Evolutionary conservation across 2,329 filamentous ascomycete species (phyloP), one percentile per base, ranked within the genome.

Genomic region (Thielaviopsis populi): DNA sequence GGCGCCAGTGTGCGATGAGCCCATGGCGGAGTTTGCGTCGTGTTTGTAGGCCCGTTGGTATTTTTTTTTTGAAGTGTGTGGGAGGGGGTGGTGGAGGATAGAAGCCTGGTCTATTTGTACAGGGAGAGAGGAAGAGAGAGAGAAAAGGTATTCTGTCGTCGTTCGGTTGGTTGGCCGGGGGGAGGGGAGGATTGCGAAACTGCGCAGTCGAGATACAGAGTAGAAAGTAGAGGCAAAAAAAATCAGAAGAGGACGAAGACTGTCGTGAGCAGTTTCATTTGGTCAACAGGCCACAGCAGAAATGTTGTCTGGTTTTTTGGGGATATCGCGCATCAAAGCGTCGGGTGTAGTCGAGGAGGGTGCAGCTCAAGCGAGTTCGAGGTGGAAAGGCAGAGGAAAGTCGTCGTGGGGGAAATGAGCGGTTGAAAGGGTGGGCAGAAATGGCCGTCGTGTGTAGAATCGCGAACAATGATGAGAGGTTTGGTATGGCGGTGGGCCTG

Each of bases 1-100:
- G 69, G 72, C 72, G 66, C 59, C 62, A 54, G 50, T 59, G 17
- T 63, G 62, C 43, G 65, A 64, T 41, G 62, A 63, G 50, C 53
- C 65, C 65, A 66, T 66, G 50, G 30, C 50, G 15, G 13, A 37
- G 17, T 33, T 37, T 13, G 27, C 24, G 22, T 33, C 24, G 22
- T 33, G 19, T 22, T 33, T 63, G 30, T 30, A 24, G 33, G 40
- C 43, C 46, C 22, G 46, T 50, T 24, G 46, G 22, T 15, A n/a
- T 50, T 50, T 19, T 27, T 27, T 46, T 19, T 46, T 15, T 50
- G 46, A 11, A 15, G 46, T 11, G 46, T 11, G 27, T 2, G 46
- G 22, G 17, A 17, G 53, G 43, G 27, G 8, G 10, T n/a, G 30
- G 24, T 7, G 30, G 13, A 54, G n/a, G n/a, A 7, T n/a, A 33